Evolutionary conservation across 176 grass and related monocot genomes (phyloP).

Genomic region (Aegilops longissima): DNA sequence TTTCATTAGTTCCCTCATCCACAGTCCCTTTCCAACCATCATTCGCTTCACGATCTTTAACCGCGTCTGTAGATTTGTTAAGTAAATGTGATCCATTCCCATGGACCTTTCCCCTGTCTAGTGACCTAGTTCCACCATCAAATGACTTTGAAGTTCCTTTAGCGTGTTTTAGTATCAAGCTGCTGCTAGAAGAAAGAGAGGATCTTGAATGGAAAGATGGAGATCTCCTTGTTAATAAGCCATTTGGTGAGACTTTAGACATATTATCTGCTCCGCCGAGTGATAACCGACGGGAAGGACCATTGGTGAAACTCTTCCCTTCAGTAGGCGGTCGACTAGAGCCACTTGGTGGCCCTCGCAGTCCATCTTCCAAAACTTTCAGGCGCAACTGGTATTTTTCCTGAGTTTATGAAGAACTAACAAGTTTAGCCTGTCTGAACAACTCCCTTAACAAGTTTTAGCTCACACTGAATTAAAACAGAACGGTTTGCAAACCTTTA

Average conservation of each 20-base stretch:
- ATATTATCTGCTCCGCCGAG: constrained; percentile 86
- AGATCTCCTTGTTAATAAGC: constrained; percentile 75
- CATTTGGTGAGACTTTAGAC: constrained; percentile 75
- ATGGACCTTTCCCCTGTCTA: constrained; percentile 73
- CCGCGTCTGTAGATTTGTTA: constrained; percentile 79
- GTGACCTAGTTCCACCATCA: constrained; percentile 92
- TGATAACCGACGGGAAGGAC: constrained; percentile 79
- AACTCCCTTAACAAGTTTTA: constrained; percentile 25
- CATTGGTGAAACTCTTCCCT: constrained; percentile 80
- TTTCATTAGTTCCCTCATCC: constrained; percentile 59
- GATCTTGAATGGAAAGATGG: constrained; percentile 96
- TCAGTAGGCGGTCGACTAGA: constrained; percentile 61
- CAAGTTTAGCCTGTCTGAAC: constrained; percentile 20
- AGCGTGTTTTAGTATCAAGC: constrained; percentile 83
- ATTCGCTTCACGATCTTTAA: constrained; percentile 55
- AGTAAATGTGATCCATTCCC: constrained; percentile 70
- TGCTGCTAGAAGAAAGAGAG: constrained; percentile 79
- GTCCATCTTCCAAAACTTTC: constrained; percentile 97
- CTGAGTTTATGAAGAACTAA: constrained; percentile 38
- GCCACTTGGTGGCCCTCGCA: constrained; percentile 69
- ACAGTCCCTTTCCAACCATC: constrained; percentile 66
- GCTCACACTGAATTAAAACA: constrained; percentile 3
- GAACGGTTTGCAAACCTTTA: constrained; percentile 62
- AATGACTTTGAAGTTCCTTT: constrained; percentile 99
- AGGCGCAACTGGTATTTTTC: constrained; percentile 92